Base-by-base conservation (phyloP, 2,329 filamentous ascomycete genomes). In the Rhynchosporium agropyri region DNA sequence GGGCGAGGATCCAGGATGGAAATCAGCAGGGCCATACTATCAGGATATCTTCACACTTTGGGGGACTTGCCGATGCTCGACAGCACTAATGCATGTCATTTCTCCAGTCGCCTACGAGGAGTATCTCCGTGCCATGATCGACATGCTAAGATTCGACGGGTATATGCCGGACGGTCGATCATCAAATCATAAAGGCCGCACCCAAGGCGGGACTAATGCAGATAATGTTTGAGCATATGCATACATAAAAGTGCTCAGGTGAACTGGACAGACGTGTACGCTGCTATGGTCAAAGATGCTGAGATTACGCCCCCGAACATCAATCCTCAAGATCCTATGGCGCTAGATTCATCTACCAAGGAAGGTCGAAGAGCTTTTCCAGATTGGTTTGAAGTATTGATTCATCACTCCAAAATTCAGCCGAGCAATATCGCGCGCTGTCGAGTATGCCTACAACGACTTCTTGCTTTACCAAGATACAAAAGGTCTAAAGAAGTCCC, bases 211-310 rank as follows among this genome's bases (percentile, higher is more conserved):
- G 5, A 87, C 83, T 15, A 90, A 90, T 69, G 82, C 84, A 3
- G 89, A 91, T 72, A 90, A 89, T 61, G 82, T 91, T 2, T 81
- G 91, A 28, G 88, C 88, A 2, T 89, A 91, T 70, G 89, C 88
- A 0, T 91, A 84, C 65, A 80, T 89, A 31, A 91, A 91, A 73
- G 86, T 87, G 0, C 81, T 90, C 2, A 77, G 3, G 77, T 89
- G 3, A 51, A 63, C 20, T 63, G 61, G 61, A 51, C 38, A 7
- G 50, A 57, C 5, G 61, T 56, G 1, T 63, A 60, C 28, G 50
- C 40, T 15, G 61, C 61, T 0, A 63, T 63, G 86, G 76, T 84
- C 8, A 88, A 84, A 51, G 83, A 92, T 67, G 89, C 88, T 12
- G 87, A 91, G 74, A 79, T 83, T 6, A 79, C 80, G 0, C 86